A percentile compares a stretch with the other conserved stretches of the same genome.
These are phyloP conservation scores for Gentiana macrophylla DNA, from an alignment of 257 asterid genomes.

Conservation along the genomic window DNA sequence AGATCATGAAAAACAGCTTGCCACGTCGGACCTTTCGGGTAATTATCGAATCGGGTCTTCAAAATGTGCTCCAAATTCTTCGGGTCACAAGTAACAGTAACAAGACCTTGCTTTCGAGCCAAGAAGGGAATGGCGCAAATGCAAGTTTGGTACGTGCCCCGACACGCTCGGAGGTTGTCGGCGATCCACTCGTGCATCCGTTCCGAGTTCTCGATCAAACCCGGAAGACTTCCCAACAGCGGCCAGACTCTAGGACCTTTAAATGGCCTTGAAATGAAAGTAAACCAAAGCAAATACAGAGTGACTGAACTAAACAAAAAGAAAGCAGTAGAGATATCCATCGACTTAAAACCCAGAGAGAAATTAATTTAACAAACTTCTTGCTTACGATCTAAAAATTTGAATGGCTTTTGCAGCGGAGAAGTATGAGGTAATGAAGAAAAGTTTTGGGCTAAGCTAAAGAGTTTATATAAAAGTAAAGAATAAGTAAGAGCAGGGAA, in stretches of 20 bases:
- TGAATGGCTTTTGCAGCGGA: neutral
- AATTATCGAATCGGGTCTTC: slow-evolving; percentile 81
- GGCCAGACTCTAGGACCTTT: slow-evolving; percentile 96
- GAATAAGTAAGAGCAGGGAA: slow-evolving; percentile 28
- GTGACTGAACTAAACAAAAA: slow-evolving; percentile 52
- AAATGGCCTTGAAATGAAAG: slow-evolving; percentile 67
- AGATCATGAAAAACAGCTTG: slow-evolving; percentile 86
- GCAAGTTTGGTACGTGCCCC: slow-evolving; percentile 94
- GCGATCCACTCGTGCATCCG: slow-evolving; percentile 90
- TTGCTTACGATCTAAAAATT: too few species aligned
- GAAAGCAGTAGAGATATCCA: slow-evolving; percentile 62
- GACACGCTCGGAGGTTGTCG: slow-evolving; percentile 85
- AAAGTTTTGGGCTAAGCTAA: slow-evolving; percentile 6
- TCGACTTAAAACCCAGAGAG: slow-evolving; percentile 4
- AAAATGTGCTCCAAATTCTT: slow-evolving; percentile 81
- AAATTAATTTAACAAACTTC: neutral
- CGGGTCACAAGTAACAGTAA: slow-evolving; percentile 85
- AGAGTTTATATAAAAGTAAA: slow-evolving; percentile 38
- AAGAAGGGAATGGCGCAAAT: slow-evolving; percentile 75
- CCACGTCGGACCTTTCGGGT: slow-evolving; percentile 96
- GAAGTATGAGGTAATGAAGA: slow-evolving; percentile 15
- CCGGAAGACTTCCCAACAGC: slow-evolving; percentile 76
- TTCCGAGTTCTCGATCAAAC: slow-evolving; percentile 67
- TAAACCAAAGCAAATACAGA: slow-evolving; percentile 73
- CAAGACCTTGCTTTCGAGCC: slow-evolving; percentile 84